phyloP scores from a whole-genome alignment of 352 stramenopile genomes.

The Pythium dissotocum region DNA sequence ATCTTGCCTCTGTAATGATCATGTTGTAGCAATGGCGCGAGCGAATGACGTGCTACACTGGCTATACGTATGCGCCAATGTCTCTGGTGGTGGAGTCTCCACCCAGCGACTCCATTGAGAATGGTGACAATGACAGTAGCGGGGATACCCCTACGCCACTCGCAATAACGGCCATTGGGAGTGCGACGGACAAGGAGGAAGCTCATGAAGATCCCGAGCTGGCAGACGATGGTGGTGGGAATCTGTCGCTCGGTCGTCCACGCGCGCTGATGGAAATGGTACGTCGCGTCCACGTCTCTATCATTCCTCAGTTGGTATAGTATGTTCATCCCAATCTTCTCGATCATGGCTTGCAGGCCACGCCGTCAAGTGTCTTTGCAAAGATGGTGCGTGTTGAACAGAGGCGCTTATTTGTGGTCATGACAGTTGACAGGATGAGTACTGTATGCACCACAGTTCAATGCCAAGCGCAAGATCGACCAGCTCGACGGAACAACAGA shows the following conservation, averaged over 20 bases:
- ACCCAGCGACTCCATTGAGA: neutral
- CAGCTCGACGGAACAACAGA: constrained; percentile 23
- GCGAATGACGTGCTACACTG: constrained; percentile 24
- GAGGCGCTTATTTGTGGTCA: no score
- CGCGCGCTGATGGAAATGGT: neutral
- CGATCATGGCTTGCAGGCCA: neutral
- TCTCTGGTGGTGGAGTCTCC: neutral
- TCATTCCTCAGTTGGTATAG: neutral
- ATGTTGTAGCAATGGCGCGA: constrained; percentile 22
- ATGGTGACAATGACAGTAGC: neutral
- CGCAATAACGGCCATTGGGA: neutral
- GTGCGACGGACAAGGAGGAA: neutral
- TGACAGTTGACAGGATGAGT: neutral
- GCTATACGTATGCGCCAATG: neutral
- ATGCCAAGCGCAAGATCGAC: constrained; percentile 22
- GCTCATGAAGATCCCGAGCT: neutral
- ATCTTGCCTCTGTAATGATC: neutral
- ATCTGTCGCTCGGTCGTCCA: neutral
- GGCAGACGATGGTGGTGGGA: neutral
- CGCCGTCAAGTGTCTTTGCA: constrained; percentile 22
- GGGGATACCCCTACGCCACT: neutral
- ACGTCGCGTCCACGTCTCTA: neutral
- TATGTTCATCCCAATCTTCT: neutral
- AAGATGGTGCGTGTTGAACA: constrained; percentile 18
- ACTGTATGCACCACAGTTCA: constrained; percentile 10